A percentile compares a stretch with the other conserved stretches of the same genome.
These are phyloP conservation scores for Fagus crenata DNA, from an alignment of 306 rosid genomes.

Conservation along the genomic window DNA sequence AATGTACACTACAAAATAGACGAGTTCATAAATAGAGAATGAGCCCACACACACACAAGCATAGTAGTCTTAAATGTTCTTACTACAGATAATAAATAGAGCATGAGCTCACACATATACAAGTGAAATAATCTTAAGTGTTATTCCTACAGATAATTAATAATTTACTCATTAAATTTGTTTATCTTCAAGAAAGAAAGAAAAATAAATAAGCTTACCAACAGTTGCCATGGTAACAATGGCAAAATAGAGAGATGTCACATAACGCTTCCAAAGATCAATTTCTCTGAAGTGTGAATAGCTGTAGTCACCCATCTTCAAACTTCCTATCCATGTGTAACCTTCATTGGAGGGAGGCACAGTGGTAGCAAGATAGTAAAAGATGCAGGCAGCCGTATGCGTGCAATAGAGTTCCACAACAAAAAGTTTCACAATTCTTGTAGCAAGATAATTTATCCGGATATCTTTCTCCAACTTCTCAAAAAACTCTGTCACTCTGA, in stretches of 20 bases:
- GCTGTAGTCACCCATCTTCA: constrained; percentile 57
- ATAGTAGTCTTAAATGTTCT: background rate
- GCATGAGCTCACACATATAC: background rate
- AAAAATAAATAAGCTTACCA: constrained; percentile 38
- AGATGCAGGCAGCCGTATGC: constrained; percentile 66
- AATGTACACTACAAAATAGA: background rate
- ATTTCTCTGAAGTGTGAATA: constrained; percentile 57
- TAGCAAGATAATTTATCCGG: constrained; percentile 49
- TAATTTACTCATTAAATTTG: background rate
- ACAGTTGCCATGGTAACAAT: constrained; percentile 73
- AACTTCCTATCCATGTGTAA: constrained; percentile 74
- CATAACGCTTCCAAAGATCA: constrained; percentile 60
- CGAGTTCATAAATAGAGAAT: background rate
- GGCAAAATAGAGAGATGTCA: constrained; percentile 66
- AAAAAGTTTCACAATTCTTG: constrained; percentile 54
- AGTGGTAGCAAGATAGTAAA: constrained; percentile 72
- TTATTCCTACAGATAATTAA: background rate
- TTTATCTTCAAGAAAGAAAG: background rate
- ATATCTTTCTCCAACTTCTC: constrained; percentile 56
- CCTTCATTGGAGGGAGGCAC: constrained; percentile 46
- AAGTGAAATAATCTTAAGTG: background rate
- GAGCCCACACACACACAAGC: background rate
- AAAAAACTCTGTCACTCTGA: constrained; percentile 51
- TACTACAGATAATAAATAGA: background rate
- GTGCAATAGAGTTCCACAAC: constrained; percentile 70